Percentiles rank a stretch among this genome's conserved stretches.
These are phyloP conservation scores for Aspergillus clavatus DNA, from an alignment of 2,329 filamentous ascomycete genomes.

Conservation along the genomic window DNA sequence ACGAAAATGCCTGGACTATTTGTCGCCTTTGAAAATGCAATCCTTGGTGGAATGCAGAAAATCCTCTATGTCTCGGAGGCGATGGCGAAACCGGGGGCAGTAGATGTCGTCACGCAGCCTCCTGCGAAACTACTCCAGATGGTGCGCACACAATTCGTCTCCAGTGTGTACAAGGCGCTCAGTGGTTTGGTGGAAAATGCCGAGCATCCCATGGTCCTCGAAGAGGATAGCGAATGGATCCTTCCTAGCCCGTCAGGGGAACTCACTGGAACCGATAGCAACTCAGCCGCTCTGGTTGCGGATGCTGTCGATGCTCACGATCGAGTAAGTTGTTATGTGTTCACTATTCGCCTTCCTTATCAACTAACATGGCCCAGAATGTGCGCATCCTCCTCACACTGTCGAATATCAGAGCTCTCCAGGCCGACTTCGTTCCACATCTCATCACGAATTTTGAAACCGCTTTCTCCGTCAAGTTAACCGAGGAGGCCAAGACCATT, in stretches of 20 bases:
- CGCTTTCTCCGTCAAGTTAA: slow-evolving; percentile 87
- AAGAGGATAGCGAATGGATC: slow-evolving; percentile 51
- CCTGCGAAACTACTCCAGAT: slow-evolving; percentile 83
- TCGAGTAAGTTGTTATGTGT: slow-evolving; percentile 38
- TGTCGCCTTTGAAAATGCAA: slow-evolving; percentile 73
- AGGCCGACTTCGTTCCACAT: slow-evolving; percentile 74
- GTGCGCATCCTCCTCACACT: slow-evolving; percentile 90
- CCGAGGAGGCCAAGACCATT: slow-evolving; percentile 88
- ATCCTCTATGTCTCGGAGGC: slow-evolving; percentile 90
- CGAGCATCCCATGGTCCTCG: slow-evolving; percentile 65
- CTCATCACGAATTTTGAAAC: slow-evolving; percentile 92
- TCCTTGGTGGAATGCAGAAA: slow-evolving; percentile 86
- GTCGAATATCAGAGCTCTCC: slow-evolving; percentile 82
- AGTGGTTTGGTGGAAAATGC: slow-evolving; percentile 97
- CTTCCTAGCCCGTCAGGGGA: slow-evolving; percentile 39
- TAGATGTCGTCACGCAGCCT: slow-evolving; percentile 77
- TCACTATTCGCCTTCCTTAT: background rate
- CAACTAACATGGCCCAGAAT: slow-evolving; percentile 53
- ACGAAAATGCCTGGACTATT: slow-evolving; percentile 89
- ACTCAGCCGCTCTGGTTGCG: slow-evolving; percentile 41
- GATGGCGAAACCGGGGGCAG: slow-evolving; percentile 65
- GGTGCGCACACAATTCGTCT: slow-evolving; percentile 88
- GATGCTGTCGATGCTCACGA: slow-evolving; percentile 52
- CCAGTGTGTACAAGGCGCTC: slow-evolving; percentile 86
- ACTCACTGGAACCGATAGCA: slow-evolving; percentile 27